Evolutionary conservation across 164 flowering plant species (phyloP).

Genomic region (Nymphaea thermarum): DNA sequence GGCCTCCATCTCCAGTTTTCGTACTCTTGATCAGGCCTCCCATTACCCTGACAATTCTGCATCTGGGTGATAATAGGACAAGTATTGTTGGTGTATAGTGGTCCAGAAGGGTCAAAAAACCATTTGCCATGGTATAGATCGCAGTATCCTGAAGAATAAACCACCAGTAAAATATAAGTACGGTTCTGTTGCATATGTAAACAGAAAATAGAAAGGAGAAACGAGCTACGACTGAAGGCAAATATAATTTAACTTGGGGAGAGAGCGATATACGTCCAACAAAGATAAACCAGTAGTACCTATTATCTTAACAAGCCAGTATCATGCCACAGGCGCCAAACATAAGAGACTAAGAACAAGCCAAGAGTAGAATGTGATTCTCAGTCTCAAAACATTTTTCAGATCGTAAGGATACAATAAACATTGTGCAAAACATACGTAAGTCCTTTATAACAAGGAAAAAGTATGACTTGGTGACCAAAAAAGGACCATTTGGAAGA

Average conservation of each 20-base stretch:
- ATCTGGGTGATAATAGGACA: slow-evolving; percentile 87
- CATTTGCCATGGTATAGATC: slow-evolving; percentile 77
- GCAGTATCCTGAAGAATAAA: slow-evolving; percentile 32
- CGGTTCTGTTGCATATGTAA: background rate
- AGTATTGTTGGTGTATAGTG: slow-evolving; percentile 66
- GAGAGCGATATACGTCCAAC: too few species aligned
- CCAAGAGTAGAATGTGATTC: too few species aligned
- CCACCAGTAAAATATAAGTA: background rate
- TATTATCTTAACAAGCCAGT: too few species aligned
- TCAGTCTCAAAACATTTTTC: too few species aligned
- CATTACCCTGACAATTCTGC: slow-evolving; percentile 97
- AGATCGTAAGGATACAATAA: too few species aligned
- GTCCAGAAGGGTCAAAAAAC: slow-evolving; percentile 63
- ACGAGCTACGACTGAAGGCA: background rate
- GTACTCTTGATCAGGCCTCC: slow-evolving; percentile 90
- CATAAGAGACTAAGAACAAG: too few species aligned
- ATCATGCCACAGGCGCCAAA: too few species aligned
- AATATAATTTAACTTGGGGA: too few species aligned
- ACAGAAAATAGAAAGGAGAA: background rate
- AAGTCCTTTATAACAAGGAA: too few species aligned
- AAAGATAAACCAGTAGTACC: too few species aligned
- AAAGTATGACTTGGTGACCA: too few species aligned
- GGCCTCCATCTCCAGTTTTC: slow-evolving; percentile 97
- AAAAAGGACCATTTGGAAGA: background rate
- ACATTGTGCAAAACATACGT: too few species aligned